Conservation (phyloP, 441 rosid species). For the Rhodomyrtus psidioides region DNA sequence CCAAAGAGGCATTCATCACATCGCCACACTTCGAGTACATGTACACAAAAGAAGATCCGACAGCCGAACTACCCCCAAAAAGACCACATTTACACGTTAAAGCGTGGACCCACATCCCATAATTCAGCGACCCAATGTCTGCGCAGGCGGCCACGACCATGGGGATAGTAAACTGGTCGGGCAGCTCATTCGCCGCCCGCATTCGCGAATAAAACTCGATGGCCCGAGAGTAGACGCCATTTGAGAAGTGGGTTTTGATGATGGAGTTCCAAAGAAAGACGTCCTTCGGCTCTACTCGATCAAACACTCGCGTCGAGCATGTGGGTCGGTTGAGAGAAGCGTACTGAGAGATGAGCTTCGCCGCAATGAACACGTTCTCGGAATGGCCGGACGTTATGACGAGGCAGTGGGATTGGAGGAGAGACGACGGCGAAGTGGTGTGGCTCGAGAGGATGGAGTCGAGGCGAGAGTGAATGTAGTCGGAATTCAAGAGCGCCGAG, state of each 20-base stretch:
- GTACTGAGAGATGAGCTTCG: constrained; percentile 52
- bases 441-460: constrained; percentile 20
- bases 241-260: constrained; percentile 51
- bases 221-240: constrained; percentile 27
- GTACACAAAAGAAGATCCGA: constrained; percentile 49
- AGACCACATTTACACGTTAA: constrained; percentile 35
- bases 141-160: constrained; percentile 55
- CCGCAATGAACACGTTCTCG: constrained; percentile 36
- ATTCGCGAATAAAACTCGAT: constrained; percentile 29
- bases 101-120: constrained; percentile 41
- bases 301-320: constrained; percentile 27
- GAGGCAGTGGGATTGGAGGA: constrained; percentile 35
- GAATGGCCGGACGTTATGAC: constrained; percentile 40
- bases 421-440: constrained; percentile 18
- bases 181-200: constrained; percentile 21
- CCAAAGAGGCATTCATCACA: constrained; percentile 24
- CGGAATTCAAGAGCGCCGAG: constrained; percentile 10
- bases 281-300: constrained; percentile 26
- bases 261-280: constrained; percentile 58
- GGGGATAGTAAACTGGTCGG: constrained; percentile 46
- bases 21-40: constrained; percentile 37
- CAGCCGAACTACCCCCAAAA: constrained; percentile 25
- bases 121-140: constrained; percentile 28
- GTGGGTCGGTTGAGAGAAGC: constrained; percentile 23
- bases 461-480: constrained; percentile 23